Base-by-base conservation (phyloP, 805 yeast genomes). In the Komagataella mondaviorum region DNA sequence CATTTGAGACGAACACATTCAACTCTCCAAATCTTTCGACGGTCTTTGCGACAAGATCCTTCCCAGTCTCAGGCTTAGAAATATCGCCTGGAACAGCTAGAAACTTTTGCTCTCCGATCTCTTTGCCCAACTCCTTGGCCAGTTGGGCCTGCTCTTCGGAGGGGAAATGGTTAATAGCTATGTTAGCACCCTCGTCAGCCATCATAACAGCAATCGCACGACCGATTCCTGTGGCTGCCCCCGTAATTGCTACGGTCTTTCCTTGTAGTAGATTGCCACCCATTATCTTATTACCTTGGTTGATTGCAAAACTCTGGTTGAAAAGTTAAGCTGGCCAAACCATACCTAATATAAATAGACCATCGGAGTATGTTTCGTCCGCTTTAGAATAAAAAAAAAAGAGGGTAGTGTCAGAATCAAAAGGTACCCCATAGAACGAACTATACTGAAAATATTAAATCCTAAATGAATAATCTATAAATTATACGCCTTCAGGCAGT, bases 211-310 rank as follows among this genome's bases (percentile, higher is more conserved):
- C 77, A 49, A 72, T 68, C 44, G 69, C 73, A 24, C 69, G 59
- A 5, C 77, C 78, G 43, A 73, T 72, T 6, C 78, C 77, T 8
- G 74, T 69, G 48, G 71, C 69, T 12, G 71, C 77, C 5, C 78
- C 77, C 0, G 77, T 73, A 45, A 73, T 62, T 14, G 67, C 67
- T 2, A 68, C 72, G 6, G 64, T 65, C 55, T 71, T 70, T 4
- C 68, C 68, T 48, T 60, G 50, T 14, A 68, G 64, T 48, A 30
- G 39, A 30, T 30, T 30, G 39, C 5, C 4, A 16, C 22, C 23
- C 45, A 45, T 48, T 48, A 20, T 23, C 36, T 45, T 44, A 5
- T 10, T 7, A 44, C 24, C 1, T 30, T 48, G 6, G 16, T n/a
- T n/a, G 22, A 8, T 18, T 48, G 43, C 4, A 20, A 17, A n/a